Evolutionary conservation across 2,329 filamentous ascomycete species (phyloP).

Genomic region (Trichoderma sp.): DNA sequence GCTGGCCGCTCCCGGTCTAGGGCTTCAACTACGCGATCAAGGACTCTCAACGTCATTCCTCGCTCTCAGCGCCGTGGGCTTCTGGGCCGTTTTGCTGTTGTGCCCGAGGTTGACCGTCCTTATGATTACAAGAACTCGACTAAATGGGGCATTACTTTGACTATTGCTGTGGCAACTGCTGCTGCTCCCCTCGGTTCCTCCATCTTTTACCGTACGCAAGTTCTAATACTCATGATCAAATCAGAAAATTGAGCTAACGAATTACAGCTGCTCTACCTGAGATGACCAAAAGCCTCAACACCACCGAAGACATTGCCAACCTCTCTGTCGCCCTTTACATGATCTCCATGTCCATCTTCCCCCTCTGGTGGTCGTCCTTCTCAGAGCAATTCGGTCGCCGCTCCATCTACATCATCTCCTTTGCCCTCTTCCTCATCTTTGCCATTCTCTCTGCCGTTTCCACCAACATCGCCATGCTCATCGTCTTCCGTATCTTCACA

Average conservation of each 20-base stretch:
- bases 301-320: slow-evolving; percentile 66
- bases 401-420: slow-evolving; percentile 75
- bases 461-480: slow-evolving; percentile 69
- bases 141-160: slow-evolving; percentile 82
- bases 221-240: not conserved
- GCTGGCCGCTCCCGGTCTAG: slow-evolving; percentile 30
- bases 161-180: slow-evolving; percentile 73
- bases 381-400: slow-evolving; percentile 71
- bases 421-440: slow-evolving; percentile 69
- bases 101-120: slow-evolving; percentile 77
- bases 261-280: slow-evolving; percentile 63
- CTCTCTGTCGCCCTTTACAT: slow-evolving; percentile 77
- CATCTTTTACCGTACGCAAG: slow-evolving; percentile 72
- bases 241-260: not conserved
- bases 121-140: slow-evolving; percentile 68
- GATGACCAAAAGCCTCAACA: slow-evolving; percentile 60
- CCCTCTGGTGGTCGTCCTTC: slow-evolving; percentile 83
- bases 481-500: slow-evolving; percentile 69
- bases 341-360: slow-evolving; percentile 79
- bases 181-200: slow-evolving; percentile 80
- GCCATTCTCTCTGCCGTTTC: slow-evolving; percentile 67
- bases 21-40: slow-evolving; percentile 40
- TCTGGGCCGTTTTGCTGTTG: slow-evolving; percentile 64
- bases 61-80: slow-evolving; percentile 62
- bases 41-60: slow-evolving; percentile 41